Conservation (phyloP, 371 early-diverging fungal species). For the Batrachochytrium dendrobatidis region DNA sequence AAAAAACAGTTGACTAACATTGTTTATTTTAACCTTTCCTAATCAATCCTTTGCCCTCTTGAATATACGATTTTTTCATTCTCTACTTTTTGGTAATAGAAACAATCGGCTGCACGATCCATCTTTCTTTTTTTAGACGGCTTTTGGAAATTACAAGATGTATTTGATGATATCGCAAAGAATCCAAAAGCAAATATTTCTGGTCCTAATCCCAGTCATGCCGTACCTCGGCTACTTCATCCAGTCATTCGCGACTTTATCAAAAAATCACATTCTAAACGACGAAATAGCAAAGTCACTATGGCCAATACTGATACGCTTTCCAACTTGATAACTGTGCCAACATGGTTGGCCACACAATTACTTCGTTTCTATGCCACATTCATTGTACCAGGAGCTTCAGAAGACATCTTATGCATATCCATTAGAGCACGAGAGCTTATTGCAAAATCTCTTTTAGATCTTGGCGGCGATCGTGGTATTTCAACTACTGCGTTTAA, state of each 20-base stretch:
- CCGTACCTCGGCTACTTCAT: not conserved
- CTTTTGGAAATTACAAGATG: conserved; percentile 1
- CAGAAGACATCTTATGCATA: conserved; percentile 9
- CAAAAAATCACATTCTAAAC: not conserved
- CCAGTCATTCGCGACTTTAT: not conserved
- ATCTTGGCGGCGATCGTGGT: not conserved
- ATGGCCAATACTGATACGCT: not conserved
- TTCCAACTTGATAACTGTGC: conserved; percentile 3
- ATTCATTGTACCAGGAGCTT: conserved; percentile 12
- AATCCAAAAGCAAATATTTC: not conserved
- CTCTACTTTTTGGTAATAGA: too few relatives aligned
- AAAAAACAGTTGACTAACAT: too few relatives aligned
- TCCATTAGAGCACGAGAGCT: conserved; percentile 1
- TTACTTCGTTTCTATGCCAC: conserved; percentile 11
- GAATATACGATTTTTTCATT: too few relatives aligned
- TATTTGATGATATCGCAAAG: too few relatives aligned
- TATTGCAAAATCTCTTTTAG: conserved; percentile 11
- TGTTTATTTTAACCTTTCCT: too few relatives aligned
- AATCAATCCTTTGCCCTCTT: too few relatives aligned
- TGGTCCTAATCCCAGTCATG: too few relatives aligned
- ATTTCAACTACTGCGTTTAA: conserved; percentile 12
- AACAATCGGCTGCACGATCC: too few relatives aligned
- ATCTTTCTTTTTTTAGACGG: not conserved
- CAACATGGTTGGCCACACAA: conserved; percentile 10
- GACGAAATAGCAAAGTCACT: not conserved